Base-by-base conservation (phyloP, 2,329 filamentous ascomycete species). In the Nemania sp. region DNA sequence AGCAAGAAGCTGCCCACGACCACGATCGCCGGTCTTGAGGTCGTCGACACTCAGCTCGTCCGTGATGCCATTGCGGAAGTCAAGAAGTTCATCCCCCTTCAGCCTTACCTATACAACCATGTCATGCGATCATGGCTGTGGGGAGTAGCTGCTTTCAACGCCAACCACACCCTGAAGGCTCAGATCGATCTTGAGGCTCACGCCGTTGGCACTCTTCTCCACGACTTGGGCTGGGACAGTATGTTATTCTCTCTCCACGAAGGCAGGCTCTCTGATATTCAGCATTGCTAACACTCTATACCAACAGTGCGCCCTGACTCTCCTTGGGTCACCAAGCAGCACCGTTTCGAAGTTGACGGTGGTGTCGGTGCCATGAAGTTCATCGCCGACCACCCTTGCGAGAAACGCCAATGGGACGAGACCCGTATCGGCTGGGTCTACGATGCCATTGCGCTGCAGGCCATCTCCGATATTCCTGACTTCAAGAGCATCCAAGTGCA, bases 221-320 rank as follows among this genome's bases (percentile, higher is more conserved):
- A 60, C 33, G 57, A 60, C 17, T 39, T 60, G 30, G 57, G 57
- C 5, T 59, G 57, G 57, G 57, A 59, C 40, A 59, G 56, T 59
- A 57, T n/a, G 54, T 54, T n/a, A 2, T 41, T 22, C 30, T 30
- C 8, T 20, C 17, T 5, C n/a, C 19, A 41, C 40, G 6, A 20
- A n/a, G 14, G 15, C 2, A 43, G 26, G 40, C 5, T 19, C 6
- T 15, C 5, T 40, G 6, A 6, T 17, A 15, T 0, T 37, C 5
- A 8, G 14, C 26, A n/a, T 41, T 26, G 23, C 53, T 59, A 46
- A 59, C 36, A 17, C 17, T n/a, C 30, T 11, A 34, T 41, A 11
- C 17, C 23, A n/a, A 39, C 11, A 59, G 56, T 59, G 57, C 40
- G 43, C 17, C 54, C 54, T 17, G 46, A 59, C 49, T 57, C 54